Percentiles rank a stretch among this genome's conserved stretches.
Evolutionary conservation across 2,329 filamentous ascomycete species (phyloP).

Genomic region (Bipolaris cookei): DNA sequence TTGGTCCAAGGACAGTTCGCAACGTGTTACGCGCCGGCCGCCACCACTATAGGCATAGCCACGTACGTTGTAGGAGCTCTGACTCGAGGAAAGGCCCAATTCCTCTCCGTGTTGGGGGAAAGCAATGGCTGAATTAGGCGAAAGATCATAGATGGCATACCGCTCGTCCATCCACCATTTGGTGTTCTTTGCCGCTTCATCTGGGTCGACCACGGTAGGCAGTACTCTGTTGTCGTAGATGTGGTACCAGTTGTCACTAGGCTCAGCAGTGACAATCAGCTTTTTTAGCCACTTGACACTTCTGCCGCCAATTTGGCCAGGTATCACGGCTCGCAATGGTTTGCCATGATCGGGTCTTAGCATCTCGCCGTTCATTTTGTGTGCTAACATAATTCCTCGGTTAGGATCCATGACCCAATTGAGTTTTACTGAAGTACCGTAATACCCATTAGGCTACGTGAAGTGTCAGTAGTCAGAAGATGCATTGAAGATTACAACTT

Average conservation of each 20-base stretch:
- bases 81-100: conserved; percentile 58
- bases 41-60: conserved; percentile 92
- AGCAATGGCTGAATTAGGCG: conserved; percentile 81
- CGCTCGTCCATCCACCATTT: conserved; percentile 87
- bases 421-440: conserved; percentile 85
- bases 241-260: conserved; percentile 94
- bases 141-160: conserved; percentile 92
- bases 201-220: conserved; percentile 83
- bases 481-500: conserved; percentile 23
- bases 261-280: conserved; percentile 76
- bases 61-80: conserved; percentile 66
- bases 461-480: conserved; percentile 13
- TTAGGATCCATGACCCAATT: conserved; percentile 88
- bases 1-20: conserved; percentile 83
- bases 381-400: conserved; percentile 82
- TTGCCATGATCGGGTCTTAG: conserved; percentile 85
- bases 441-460: conserved; percentile 78
- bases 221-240: conserved; percentile 92
- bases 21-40: conserved; percentile 79
- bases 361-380: conserved; percentile 87
- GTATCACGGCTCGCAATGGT: conserved; percentile 81
- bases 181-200: conserved; percentile 74
- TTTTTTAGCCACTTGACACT: conserved; percentile 93
- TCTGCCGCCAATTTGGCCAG: conserved; percentile 88
- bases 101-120: conserved; percentile 80